These are phyloP conservation scores for Moricandia moricandioides DNA, from an alignment of 345 rosid species.

Conservation along the genomic window DNA sequence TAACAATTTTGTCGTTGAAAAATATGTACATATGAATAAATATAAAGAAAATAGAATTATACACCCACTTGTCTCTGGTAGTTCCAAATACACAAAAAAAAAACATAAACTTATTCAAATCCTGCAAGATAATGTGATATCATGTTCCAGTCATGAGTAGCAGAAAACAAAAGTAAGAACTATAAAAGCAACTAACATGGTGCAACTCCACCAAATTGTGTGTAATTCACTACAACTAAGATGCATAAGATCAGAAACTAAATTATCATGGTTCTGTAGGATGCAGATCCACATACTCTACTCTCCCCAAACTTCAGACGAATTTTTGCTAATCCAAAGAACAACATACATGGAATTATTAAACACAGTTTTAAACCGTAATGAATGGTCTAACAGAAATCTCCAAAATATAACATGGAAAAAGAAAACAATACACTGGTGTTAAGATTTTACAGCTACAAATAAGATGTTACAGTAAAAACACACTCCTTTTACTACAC, in stretches of 20 bases:
- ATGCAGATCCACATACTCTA: neutral
- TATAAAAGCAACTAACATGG: neutral
- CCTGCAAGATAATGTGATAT: neutral
- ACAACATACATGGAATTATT: neutral
- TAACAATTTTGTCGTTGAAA: neutral
- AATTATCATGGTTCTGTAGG: neutral
- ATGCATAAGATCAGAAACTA: neutral
- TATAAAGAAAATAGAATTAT: too few species aligned
- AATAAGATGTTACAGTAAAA: too few species aligned
- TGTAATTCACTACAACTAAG: neutral
- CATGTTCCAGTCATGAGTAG: neutral
- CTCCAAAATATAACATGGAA: neutral
- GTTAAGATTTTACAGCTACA: neutral
- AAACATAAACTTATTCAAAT: neutral
- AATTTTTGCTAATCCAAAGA: neutral
- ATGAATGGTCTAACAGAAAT: neutral
- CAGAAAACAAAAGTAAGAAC: neutral
- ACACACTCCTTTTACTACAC: neutral
- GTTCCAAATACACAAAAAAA: neutral
- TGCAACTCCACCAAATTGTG: neutral
- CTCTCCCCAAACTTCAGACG: neutral
- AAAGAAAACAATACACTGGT: neutral
- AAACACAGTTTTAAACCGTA: neutral
- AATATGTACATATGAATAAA: too few species aligned
- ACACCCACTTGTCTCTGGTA: constrained; percentile 21